Evolutionary conservation across 805 yeast species (phyloP).

Genomic region (Candida easanensis): DNA sequence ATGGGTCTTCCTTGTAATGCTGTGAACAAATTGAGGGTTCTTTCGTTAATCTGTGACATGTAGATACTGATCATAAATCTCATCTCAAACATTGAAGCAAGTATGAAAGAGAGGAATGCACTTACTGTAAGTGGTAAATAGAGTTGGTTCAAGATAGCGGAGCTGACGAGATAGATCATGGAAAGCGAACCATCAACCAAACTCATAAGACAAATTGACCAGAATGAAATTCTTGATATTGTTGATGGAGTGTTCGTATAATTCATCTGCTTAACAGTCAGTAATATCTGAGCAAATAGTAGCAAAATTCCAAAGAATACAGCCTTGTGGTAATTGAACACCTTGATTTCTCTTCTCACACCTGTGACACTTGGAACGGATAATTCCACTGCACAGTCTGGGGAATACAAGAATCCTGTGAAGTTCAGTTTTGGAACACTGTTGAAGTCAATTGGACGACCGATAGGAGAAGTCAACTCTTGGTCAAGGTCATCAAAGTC

Average conservation of each 20-base stretch:
- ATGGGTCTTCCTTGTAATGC: conserved; percentile 58
- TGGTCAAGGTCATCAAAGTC: conserved; percentile 64
- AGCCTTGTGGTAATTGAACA: conserved; percentile 19
- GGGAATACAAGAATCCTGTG: conserved; percentile 70
- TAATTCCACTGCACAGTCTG: conserved; percentile 77
- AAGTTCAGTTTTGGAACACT: conserved; percentile 55
- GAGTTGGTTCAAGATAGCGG: conserved; percentile 51
- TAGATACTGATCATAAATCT: conserved; percentile 67
- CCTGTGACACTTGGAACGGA: conserved; percentile 45
- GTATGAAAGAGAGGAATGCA: conserved; percentile 64
- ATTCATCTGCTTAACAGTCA: conserved; percentile 60
- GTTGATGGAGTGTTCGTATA: conserved; percentile 76
- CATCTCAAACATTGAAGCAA: conserved; percentile 73
- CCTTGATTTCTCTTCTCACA: conserved; percentile 49
- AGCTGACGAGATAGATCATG: conserved; percentile 56
- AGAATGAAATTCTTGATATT: conserved; percentile 68
- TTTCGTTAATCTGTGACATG: conserved; percentile 70
- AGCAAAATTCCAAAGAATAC: conserved; percentile 18
- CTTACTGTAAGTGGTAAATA: conserved; percentile 68
- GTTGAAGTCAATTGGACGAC: conserved; percentile 60
- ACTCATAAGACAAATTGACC: conserved; percentile 61
- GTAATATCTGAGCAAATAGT: conserved; percentile 29
- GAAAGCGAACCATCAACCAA: conserved; percentile 69
- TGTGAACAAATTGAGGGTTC: conserved; percentile 62
- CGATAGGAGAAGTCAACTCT: conserved; percentile 72